Evolutionary conservation across 1,284 basidiomycete genomes (phyloP).

Genomic region (Waitea zeae): DNA sequence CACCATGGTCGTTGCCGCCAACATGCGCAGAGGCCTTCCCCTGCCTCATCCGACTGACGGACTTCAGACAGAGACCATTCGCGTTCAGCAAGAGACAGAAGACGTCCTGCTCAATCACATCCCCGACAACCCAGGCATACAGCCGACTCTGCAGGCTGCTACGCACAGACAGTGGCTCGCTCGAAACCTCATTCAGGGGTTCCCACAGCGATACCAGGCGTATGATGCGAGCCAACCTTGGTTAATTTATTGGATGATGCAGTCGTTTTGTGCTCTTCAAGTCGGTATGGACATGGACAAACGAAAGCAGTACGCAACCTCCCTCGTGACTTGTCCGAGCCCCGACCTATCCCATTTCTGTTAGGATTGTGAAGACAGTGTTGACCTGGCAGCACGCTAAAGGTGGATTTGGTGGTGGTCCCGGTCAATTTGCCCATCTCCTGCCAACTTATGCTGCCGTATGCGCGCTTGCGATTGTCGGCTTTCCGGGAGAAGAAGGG

Average conservation of each 20-base stretch:
- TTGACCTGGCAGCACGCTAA: slow-evolving; percentile 61
- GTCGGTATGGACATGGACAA: slow-evolving; percentile 60
- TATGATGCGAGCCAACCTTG: slow-evolving; percentile 89
- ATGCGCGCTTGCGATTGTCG: slow-evolving; percentile 71
- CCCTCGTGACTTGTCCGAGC: not conserved
- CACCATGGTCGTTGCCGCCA: no score
- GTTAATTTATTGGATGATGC: slow-evolving; percentile 84
- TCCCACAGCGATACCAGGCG: slow-evolving; percentile 58
- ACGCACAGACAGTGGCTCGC: slow-evolving; percentile 53
- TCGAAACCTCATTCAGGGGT: slow-evolving; percentile 55
- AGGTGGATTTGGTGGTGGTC: slow-evolving; percentile 88
- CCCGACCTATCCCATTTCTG: not conserved
- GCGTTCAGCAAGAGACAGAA: slow-evolving; percentile 53
- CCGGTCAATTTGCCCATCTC: slow-evolving; percentile 77
- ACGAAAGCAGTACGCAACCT: slow-evolving; percentile 44
- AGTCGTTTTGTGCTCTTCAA: slow-evolving; percentile 64
- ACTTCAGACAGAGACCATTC: slow-evolving; percentile 45
- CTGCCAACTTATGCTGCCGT: slow-evolving; percentile 86
- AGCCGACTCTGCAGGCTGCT: slow-evolving; percentile 30
- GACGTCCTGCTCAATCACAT: slow-evolving; percentile 31
- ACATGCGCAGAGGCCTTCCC: no score
- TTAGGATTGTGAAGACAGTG: slow-evolving; percentile 65
- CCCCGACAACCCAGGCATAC: slow-evolving; percentile 14
- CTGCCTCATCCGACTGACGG: no score
- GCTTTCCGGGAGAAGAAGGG: slow-evolving; percentile 51